Percentiles rank a stretch among this genome's conserved stretches.
Conservation (phyloP, 2,329 filamentous ascomycete genomes). For the Podosphaera fusca region DNA sequence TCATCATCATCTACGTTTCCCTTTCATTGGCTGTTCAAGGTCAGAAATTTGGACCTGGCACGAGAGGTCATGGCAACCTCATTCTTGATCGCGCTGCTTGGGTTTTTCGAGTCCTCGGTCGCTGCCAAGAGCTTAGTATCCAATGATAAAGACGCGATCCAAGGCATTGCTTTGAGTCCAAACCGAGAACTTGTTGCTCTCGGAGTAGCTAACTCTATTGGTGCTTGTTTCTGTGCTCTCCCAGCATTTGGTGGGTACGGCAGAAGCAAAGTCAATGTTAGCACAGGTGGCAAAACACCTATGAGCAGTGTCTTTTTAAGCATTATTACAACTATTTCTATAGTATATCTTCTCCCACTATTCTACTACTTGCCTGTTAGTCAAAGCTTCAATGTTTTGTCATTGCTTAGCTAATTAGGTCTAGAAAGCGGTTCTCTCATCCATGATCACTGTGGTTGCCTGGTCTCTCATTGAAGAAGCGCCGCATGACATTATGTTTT, state of each 20-base stretch:
- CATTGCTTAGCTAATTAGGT: constrained; percentile 4
- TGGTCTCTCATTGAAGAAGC: constrained; percentile 90
- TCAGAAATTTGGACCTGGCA: constrained; percentile 56
- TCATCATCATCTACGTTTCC: constrained; percentile 48
- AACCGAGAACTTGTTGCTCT: constrained; percentile 87
- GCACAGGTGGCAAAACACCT: constrained; percentile 74
- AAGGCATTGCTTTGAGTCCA: constrained; percentile 62
- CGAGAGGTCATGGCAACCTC: constrained; percentile 73
- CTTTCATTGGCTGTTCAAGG: constrained; percentile 68
- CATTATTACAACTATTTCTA: constrained; percentile 57
- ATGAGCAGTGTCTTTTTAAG: constrained; percentile 83
- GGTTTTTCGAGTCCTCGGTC: constrained; percentile 96
- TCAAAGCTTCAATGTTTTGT: constrained; percentile 10
- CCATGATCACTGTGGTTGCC: constrained; percentile 89
- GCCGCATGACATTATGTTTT: constrained; percentile 79
- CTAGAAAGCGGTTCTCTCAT: constrained; percentile 75
- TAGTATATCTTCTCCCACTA: constrained; percentile 65
- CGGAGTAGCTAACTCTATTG: constrained; percentile 74
- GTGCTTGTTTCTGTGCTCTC: constrained; percentile 75
- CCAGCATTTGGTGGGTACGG: constrained; percentile 93
- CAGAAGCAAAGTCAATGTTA: constrained; percentile 81
- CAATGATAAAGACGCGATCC: constrained; percentile 37
- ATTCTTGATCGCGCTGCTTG: constrained; percentile 79
- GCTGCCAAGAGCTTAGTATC: constrained; percentile 72
- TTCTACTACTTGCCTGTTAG: constrained; percentile 89